Base-by-base conservation (phyloP, 2,329 filamentous ascomycete genomes). In the Xylariaceae sp. region DNA sequence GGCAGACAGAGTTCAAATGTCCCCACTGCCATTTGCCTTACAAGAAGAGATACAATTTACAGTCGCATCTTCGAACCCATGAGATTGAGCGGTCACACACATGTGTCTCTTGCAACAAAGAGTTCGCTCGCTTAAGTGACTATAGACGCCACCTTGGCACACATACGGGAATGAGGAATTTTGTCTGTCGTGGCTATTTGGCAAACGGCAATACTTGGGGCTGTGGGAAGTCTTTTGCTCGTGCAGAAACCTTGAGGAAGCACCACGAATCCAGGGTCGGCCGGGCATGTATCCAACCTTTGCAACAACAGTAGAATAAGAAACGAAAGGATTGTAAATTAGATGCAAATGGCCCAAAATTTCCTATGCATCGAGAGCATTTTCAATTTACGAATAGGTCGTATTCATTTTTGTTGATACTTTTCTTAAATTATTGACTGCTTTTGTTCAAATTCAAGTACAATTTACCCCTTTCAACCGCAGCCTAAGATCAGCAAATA, bases 161-260 rank as follows among this genome's bases (percentile, higher is more conserved):
- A 29, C 44, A 47, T 15, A 37, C 30, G 11, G 43, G 32, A 15
- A 16, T 13, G n/a, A 46, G 23, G 13, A 11, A 37, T 8, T 23
- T 27, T 7, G 11, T n/a, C 5, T 46, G 43, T 9, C 42, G 13
- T 6, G n/a, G n/a, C n/a, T n/a, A n/a, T n/a, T n/a, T n/a, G n/a
- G n/a, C n/a, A n/a, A n/a, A n/a, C n/a, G n/a, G n/a, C n/a, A n/a
- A n/a, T n/a, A n/a, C n/a, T n/a, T n/a, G n/a, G n/a, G 44, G 44
- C 3, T 47, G 44, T 39, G 44, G 44, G 23, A 47, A 13, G 44
- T 39, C 32, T 8, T 47, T 39, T 30, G 23, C 33, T 30, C 44
- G 44, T 30, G 16, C 15, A 13, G 44, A 47, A 3, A 47, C 33
- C 6, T 15, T 47, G 33, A 47, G 7, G 3, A 29, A 39, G 24